Conservation (phyloP, 176 grass and related monocot species). For the Areca catechu region DNA sequence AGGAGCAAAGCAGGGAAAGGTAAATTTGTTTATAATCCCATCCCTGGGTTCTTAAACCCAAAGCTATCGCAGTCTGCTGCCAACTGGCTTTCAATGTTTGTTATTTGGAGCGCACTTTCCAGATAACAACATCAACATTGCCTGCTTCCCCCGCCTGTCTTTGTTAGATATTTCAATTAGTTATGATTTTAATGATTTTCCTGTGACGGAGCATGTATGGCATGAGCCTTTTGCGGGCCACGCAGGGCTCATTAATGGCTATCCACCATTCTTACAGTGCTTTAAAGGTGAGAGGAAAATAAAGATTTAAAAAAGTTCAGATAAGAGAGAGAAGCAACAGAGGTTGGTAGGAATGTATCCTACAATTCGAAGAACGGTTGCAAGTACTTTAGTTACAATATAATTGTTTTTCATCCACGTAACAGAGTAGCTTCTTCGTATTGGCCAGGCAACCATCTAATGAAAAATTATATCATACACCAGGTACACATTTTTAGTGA, state of each 20-base stretch:
- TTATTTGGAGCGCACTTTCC: not conserved
- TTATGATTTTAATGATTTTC: not conserved
- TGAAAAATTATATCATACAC: too few relatives aligned
- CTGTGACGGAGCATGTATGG: not conserved
- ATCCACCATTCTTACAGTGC: slow-evolving; percentile 10
- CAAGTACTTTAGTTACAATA: too few relatives aligned
- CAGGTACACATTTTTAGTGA: too few relatives aligned
- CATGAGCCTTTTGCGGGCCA: slow-evolving; percentile 9
- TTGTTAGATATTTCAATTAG: not conserved
- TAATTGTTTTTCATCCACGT: too few relatives aligned
- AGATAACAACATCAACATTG: not conserved
- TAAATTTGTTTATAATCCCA: not conserved
- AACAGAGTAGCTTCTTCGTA: too few relatives aligned
- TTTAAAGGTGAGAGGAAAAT: not conserved
- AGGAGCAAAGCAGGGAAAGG: not conserved
- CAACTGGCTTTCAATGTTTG: not conserved
- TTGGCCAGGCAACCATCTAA: too few relatives aligned
- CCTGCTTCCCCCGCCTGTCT: not conserved
- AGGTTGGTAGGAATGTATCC: too few relatives aligned
- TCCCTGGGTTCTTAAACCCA: not conserved
- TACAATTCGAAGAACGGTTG: too few relatives aligned
- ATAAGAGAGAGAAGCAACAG: too few relatives aligned
- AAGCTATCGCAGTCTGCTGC: not conserved
- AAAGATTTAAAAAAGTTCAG: too few relatives aligned
- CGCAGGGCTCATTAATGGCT: slow-evolving; percentile 13